phyloP scores from a whole-genome alignment of 2,329 filamentous ascomycete species.

The Reticulascus tulasneorum region DNA sequence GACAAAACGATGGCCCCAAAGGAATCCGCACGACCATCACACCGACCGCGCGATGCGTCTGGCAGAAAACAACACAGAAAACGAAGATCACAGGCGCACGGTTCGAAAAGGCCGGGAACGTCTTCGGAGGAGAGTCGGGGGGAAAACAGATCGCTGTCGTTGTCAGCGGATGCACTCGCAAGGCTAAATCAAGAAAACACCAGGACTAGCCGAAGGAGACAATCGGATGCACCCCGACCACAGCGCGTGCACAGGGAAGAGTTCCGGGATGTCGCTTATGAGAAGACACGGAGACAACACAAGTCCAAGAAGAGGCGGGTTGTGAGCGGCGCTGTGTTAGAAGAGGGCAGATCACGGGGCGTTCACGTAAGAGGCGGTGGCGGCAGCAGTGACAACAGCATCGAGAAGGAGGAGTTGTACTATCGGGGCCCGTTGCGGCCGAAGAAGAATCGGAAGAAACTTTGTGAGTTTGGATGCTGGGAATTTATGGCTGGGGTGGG shows the following conservation, averaged over 20 bases:
- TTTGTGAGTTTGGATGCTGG: slow-evolving; percentile 46
- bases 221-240: slow-evolving; percentile 19
- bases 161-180: slow-evolving; percentile 57
- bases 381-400: slow-evolving; percentile 43
- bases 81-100: slow-evolving; percentile 24
- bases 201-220: slow-evolving; percentile 33
- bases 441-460: slow-evolving; percentile 54
- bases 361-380: slow-evolving; percentile 39
- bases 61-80: slow-evolving; percentile 31
- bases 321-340: slow-evolving; percentile 66
- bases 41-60: slow-evolving; percentile 23
- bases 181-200: slow-evolving; percentile 60
- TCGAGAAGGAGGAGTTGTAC: slow-evolving; percentile 45
- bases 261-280: slow-evolving; percentile 21
- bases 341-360: slow-evolving; percentile 54
- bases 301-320: slow-evolving; percentile 53
- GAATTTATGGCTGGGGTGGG: not conserved
- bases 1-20: slow-evolving; percentile 28
- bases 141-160: slow-evolving; percentile 20
- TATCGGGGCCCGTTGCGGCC: slow-evolving; percentile 38
- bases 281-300: slow-evolving; percentile 29
- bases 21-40: slow-evolving; percentile 27
- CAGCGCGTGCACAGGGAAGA: slow-evolving; percentile 17
- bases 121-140: slow-evolving; percentile 29
- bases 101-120: slow-evolving; percentile 25